Base-by-base conservation (phyloP, 2,329 filamentous ascomycete species). In the Arachnomyces sp. region DNA sequence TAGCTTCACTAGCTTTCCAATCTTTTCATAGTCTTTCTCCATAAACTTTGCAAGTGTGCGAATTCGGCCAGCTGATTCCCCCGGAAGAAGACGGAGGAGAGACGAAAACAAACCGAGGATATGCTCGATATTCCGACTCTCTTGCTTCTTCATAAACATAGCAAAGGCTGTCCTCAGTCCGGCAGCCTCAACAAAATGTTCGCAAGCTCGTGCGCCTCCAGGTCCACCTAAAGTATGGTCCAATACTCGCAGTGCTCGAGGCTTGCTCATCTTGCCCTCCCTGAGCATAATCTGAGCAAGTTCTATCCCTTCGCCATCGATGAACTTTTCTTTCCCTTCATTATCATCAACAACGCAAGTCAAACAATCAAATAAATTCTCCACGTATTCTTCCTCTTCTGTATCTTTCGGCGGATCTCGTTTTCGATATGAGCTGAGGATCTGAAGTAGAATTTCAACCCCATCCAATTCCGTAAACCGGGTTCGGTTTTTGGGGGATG, bases 351-450 rank as follows among this genome's bases (percentile, higher is more conserved):
- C 83, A 1, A 94, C 66, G 50, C 84, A 93, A 1, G 85, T 84
- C 13, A 96, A 59, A 2, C 81, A 78, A 55, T 94, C 89, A 59
- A 98, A 98, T 1, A 95, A 58, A 49, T 98, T 94, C 62, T 94
- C 87, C 57, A 93, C 84, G 58, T 85, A 95, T 65, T 98, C 92
- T 57, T 94, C 89, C 60, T 96, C 92, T 37, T 92, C 82, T 25
- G 82, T 80, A 43, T 88, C 86, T 55, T 84, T 90, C 36, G 80
- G 76, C 0, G 92, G 92, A 56, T 98, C 89, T 36, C 81, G 76
- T 65, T 83, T 84, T 42, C 92, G 80, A 64, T 96, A 98, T 1
- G 81, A 70, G 1, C 89, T 85, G 0, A 93, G 75, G 0, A 94
- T 72, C 62, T 93, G 87, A 11, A 98, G 78, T 50, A 94, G 70